Percentiles rank a stretch among this genome's conserved stretches.
Evolutionary conservation across 2,329 filamentous ascomycete species (phyloP).

Genomic region (Sporothrix luriei): DNA sequence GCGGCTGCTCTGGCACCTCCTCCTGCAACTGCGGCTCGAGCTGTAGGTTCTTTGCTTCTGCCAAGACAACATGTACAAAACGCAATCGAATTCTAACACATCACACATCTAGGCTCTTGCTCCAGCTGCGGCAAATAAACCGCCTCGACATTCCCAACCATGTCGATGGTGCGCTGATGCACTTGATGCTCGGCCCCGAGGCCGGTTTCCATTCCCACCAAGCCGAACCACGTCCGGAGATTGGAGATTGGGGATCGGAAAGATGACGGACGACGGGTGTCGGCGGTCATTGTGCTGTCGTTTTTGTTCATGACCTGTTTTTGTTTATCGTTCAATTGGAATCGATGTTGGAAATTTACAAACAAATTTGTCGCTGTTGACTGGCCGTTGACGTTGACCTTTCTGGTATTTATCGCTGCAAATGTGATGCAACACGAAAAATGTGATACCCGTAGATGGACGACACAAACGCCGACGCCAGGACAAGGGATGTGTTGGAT

Average conservation of each 20-base stretch:
- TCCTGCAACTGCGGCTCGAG: conserved; percentile 41
- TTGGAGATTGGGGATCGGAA: too few species aligned
- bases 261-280: too few species aligned
- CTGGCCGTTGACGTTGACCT: too few species aligned
- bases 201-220: neutral
- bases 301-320: too few species aligned
- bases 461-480: neutral
- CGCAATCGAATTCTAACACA: conserved; percentile 36
- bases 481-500: too few species aligned
- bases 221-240: neutral
- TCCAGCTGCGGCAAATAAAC: conserved; percentile 45
- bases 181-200: neutral
- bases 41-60: conserved; percentile 32
- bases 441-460: neutral
- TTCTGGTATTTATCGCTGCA: too few species aligned
- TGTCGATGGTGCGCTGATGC: conserved; percentile 4
- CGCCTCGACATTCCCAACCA: neutral
- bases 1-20: conserved; percentile 45
- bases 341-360: too few species aligned
- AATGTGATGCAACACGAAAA: too few species aligned
- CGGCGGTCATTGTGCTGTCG: too few species aligned
- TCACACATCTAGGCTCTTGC: conserved; percentile 42
- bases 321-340: too few species aligned
- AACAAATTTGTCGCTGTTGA: too few species aligned
- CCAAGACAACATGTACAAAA: neutral